Conservation (phyloP, 345 rosid genomes). For the Angophora floribunda region DNA sequence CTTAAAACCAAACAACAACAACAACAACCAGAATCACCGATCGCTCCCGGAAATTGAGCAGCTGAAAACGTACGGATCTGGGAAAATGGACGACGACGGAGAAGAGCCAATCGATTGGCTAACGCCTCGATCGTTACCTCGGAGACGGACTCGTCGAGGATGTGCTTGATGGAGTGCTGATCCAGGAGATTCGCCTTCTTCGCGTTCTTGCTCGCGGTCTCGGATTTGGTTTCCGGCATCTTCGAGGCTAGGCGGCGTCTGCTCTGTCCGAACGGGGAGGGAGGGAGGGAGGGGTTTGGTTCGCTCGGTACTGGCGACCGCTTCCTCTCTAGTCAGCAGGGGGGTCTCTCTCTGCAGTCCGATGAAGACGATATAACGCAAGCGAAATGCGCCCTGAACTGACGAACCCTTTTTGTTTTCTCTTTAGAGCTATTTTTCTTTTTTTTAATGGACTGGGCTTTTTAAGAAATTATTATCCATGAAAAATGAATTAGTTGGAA, state of each 20-base stretch:
- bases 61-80: background rate
- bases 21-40: background rate
- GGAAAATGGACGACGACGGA: background rate
- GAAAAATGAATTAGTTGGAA: background rate
- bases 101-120: background rate
- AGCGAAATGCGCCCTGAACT: background rate
- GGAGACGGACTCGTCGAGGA: conserved; percentile 85
- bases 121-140: conserved; percentile 28
- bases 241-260: background rate
- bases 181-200: conserved; percentile 90
- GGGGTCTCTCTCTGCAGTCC: background rate
- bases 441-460: background rate
- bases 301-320: background rate
- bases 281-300: background rate
- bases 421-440: background rate
- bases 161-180: conserved; percentile 91
- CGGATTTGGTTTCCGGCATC: conserved; percentile 54
- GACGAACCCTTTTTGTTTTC: background rate
- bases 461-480: background rate
- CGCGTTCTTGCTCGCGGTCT: conserved; percentile 39
- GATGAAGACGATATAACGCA: background rate
- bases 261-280: background rate
- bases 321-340: background rate
- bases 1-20: conserved; percentile 11
- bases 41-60: background rate